Base-by-base conservation (phyloP, 2,329 filamentous ascomycete species). In the Myriosclerotinia duriaeana region DNA sequence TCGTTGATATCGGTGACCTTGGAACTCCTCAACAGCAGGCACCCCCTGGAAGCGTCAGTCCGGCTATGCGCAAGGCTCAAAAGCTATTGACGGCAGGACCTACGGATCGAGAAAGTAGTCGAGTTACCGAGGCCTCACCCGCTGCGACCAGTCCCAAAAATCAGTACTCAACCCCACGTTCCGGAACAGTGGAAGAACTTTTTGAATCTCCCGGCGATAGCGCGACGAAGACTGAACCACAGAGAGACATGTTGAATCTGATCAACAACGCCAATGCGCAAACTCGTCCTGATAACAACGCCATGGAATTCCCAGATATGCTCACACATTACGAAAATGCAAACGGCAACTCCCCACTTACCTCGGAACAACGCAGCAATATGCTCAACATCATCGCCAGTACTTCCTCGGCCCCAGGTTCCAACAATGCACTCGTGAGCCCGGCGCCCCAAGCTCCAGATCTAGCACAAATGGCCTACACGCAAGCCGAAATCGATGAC, bases 401-500 rank as follows among this genome's bases (percentile, higher is more conserved):
- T 54, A 70, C 66, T 12, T 68, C 73, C 3, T 74, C 74, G 0
- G 69, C 73, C 2, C 68, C 74, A 26, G 66, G 70, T 53, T 72
- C 65, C 59, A 74, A 74, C 67, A 76, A 72, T 67, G 69, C 72
- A 36, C 73, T 71, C 73, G 77, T 75, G 30, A 72, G 70, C 9
- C 74, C 76, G 1, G 71, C 74, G 20, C 73, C 76, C 20, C 74
- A 77, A 17, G 78, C 79, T 4, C 84, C 85, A 0, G 76, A 76
- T 17, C 79, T 92, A 26, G 82, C 85, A 61, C 83, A 88, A 50
- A 85, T 95, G 69, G 85, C 83, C 55, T 85, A 85, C 68, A 93
- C 89, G 5, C 84, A 89, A 69, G 82, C 89, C 17, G 90, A 96
- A 69, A 85, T 97, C 38, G 91, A 95, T 62, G 84, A 90, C 40